Evolutionary conservation across 768 basidiomycete species (phyloP), one percentile per base, ranked within the genome.

Genomic region (Pholiota conissans): DNA sequence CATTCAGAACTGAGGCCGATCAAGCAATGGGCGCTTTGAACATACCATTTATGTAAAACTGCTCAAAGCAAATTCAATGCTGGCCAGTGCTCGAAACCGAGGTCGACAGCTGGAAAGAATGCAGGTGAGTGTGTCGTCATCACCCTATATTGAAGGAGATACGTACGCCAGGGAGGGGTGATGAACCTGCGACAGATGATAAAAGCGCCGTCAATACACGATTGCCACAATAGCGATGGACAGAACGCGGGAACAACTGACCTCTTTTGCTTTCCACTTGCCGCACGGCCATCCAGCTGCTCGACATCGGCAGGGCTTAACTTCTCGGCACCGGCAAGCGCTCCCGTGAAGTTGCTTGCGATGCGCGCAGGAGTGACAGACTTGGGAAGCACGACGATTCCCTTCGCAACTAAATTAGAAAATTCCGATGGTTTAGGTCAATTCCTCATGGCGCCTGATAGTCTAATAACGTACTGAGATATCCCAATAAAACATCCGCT

Each of bases 331-430:
- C 82, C 85, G 26, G 66, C 65, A 22, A 84, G 47, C 16, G 85
- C 71, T 26, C 87, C 87, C 10, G 68, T 71, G 50, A 84, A 66
- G 68, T 89, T 89, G 2, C 80, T 71, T 18, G 77, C 73, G 69
- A 93, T 90, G 53, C 91, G 84, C 30, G 78, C 68, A 27, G 84
- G 81, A 0, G 82, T 93, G 34, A 93, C 87, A 5, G 89, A 91
- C 73, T 93, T 93, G 1, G 92, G 84, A 32, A 95, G 80, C 27
- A 81, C 77, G 34, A 90, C 79, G 40, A 85, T 75, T 34, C 79
- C 84, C 66, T 89, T 88, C 11, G 80, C 76, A 52, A 90, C 86
- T 86, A 64, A 18, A 51, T 35, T 63, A 58, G 49, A 55, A 37
- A 40, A 24, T 45, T 45, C 22, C 42, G 37, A 14, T 29, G 46